These are phyloP conservation scores for Peribolospora baueri DNA, from an alignment of 768 basidiomycete species.

Conservation along the genomic window DNA sequence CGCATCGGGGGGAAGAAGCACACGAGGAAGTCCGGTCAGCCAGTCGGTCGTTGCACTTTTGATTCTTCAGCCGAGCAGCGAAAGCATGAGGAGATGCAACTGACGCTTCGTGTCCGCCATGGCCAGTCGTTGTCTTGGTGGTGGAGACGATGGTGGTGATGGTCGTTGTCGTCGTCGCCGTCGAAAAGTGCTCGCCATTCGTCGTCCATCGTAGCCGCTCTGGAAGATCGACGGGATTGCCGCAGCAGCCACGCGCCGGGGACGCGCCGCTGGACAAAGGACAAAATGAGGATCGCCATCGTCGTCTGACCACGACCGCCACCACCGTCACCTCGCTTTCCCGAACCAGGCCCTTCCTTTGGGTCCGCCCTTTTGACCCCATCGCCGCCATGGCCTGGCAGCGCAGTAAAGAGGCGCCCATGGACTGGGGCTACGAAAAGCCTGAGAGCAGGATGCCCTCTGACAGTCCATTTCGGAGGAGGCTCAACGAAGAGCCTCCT, in stretches of 20 bases:
- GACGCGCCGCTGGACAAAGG: no score
- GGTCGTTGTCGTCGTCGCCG: no score
- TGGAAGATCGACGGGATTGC: no score
- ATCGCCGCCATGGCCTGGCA: neutral
- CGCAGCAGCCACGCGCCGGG: no score
- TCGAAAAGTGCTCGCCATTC: no score
- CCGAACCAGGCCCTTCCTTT: neutral
- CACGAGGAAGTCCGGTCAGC: neutral
- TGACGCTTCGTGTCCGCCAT: neutral
- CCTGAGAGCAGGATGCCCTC: neutral
- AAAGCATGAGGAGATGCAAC: neutral
- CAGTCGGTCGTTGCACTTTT: neutral
- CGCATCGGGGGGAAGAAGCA: slow-evolving; percentile 17
- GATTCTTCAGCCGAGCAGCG: neutral
- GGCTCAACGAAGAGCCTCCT: neutral
- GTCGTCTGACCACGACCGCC: no score
- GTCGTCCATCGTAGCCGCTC: no score
- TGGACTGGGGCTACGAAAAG: neutral
- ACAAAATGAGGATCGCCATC: no score
- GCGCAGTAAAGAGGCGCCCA: neutral
- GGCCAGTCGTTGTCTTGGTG: no score
- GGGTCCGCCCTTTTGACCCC: neutral
- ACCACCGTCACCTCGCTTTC: no score
- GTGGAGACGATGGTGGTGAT: no score
- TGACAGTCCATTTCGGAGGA: neutral